Base-by-base conservation (phyloP, 805 yeast genomes). In the Ogataea degrootiae region DNA sequence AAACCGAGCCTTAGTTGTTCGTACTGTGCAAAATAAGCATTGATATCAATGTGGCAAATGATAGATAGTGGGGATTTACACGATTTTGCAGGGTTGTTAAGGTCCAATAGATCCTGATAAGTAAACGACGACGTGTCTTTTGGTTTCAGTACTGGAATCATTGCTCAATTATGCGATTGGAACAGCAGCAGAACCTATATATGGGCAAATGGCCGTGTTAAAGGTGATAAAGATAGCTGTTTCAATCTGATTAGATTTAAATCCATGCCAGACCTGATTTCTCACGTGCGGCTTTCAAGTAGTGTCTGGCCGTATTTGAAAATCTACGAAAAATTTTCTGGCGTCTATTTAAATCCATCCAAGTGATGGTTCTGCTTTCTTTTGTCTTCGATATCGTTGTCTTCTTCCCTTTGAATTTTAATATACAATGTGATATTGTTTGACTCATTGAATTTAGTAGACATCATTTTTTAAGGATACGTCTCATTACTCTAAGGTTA, bases 1-100 rank as follows among this genome's bases (percentile, higher is more conserved):
- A 85, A 67, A 0, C 84, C 84, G 16, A 88, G 72, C 38, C 97
- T 68, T 6, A 87, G 70, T 55, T 85, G 92, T 59, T 94, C 97
- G 31, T 85, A 94, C 61, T 94, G 99, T 0, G 99, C 96, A 66
- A 87, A 94, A 65, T 91, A 94, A 12, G 98, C 97, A 68, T 94
- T 96, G 58, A 89, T 77, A 67, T 94, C 99, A 22, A 94, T 76
- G 57, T 90, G 95, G 7, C 85, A 90, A 36, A 94, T 77, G 22
- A 86, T 85, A 0, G 96, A 74, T 11, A 92, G 69, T 2, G 92
- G 88, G 50, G 90, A 82, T 6, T 59, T 56, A 61, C 77, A 82
- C 2, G 94, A 70, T 12, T 65, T 70, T 2, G 58, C 53, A 1
- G 70, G 68, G 42, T 77, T 72, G 42, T 73, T 70, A 15, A 87